phyloP scores from a whole-genome alignment of 148 eudicot genomes.

The Drosera capensis region DNA sequence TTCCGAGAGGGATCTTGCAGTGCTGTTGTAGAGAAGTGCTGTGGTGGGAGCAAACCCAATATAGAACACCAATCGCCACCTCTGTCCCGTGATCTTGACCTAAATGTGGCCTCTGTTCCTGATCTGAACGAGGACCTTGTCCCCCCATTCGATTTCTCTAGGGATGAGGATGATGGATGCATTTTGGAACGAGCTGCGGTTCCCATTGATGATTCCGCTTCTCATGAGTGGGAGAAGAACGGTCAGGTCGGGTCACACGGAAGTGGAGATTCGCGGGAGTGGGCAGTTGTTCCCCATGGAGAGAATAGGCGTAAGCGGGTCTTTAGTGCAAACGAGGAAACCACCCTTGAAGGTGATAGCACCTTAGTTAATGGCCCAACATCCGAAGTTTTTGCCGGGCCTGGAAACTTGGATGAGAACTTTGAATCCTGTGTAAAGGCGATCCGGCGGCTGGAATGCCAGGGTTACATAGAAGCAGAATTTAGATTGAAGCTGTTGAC shows the following conservation, averaged over 20 bases:
- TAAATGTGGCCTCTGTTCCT: constrained; percentile 71
- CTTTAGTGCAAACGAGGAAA: constrained; percentile 30
- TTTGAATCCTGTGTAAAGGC: constrained; percentile 71
- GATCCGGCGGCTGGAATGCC: constrained; percentile 54
- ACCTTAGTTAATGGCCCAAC: constrained; percentile 42
- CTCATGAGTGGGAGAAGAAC: constrained; percentile 36
- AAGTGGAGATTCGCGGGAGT: background rate
- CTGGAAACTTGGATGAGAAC: constrained; percentile 47
- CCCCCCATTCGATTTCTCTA: constrained; percentile 60
- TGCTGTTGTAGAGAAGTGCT: constrained; percentile 22
- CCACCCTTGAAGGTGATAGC: constrained; percentile 73
- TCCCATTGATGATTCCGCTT: constrained; percentile 49
- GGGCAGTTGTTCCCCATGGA: constrained; percentile 7
- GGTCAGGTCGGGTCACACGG: constrained; percentile 4
- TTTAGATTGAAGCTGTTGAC: constrained; percentile 67
- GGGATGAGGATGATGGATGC: constrained; percentile 49
- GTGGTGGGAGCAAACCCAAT: constrained; percentile 12
- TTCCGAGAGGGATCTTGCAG: constrained; percentile 27
- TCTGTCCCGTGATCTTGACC: constrained; percentile 41
- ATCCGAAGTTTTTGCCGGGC: constrained; percentile 14
- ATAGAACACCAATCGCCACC: constrained; percentile 23
- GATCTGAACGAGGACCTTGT: constrained; percentile 75
- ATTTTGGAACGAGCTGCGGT: constrained; percentile 20
- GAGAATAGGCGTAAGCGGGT: constrained; percentile 43
- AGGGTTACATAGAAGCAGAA: constrained; percentile 47